Conservation (phyloP, 2,329 filamentous ascomycete genomes). For the Botrytis elliptica region DNA sequence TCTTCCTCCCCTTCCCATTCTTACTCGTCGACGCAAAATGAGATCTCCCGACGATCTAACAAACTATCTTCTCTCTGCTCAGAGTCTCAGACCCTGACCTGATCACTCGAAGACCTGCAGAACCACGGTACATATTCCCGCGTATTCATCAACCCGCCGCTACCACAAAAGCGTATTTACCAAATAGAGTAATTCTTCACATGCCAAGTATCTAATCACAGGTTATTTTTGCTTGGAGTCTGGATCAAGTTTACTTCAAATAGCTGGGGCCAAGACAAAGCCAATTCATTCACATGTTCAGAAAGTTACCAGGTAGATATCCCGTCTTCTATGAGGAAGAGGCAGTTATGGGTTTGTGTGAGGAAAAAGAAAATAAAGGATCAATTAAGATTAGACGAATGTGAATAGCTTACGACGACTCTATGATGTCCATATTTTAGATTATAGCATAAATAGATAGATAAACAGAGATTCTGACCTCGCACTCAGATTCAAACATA, state of each 20-base stretch:
- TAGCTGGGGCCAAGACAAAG: background rate
- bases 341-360: background rate
- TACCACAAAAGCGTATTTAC: background rate
- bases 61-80: background rate
- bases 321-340: background rate
- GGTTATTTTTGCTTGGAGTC: background rate
- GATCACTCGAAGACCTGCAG: background rate
- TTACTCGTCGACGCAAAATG: background rate
- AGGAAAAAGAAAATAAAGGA: background rate
- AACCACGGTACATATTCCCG: background rate
- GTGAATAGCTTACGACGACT: background rate
- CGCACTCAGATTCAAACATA: background rate
- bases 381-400: conserved; percentile 1
- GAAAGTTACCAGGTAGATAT: background rate
- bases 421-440: background rate
- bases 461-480: background rate
- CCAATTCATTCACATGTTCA: conserved; percentile 4
- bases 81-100: background rate
- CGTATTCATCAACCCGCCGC: background rate
- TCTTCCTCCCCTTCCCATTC: background rate
- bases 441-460: background rate
- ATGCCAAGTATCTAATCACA: conserved; percentile 4
- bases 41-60: conserved; percentile 5
- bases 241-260: background rate
- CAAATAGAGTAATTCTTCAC: background rate